Conservation (phyloP, 2,329 filamentous ascomycete genomes). For the Byssochlamys sp. region DNA sequence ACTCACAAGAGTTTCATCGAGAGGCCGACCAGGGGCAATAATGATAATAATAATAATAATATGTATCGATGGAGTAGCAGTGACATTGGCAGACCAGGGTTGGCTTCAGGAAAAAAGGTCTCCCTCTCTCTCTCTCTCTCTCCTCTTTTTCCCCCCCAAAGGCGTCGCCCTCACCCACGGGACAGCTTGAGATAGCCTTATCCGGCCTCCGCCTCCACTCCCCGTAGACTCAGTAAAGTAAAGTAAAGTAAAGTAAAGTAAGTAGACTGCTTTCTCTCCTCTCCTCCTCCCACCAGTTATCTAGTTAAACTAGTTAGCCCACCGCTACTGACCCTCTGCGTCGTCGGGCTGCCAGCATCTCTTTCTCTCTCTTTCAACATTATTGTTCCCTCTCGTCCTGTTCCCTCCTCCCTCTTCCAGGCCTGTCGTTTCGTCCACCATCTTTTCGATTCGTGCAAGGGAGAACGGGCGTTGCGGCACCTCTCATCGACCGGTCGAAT, state of each 20-base stretch:
- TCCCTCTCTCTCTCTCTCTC: too few relatives aligned
- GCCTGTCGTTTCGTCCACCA: not conserved
- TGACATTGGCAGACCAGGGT: not conserved
- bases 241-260: too few relatives aligned
- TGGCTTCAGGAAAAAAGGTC: not conserved
- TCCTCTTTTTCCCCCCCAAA: not conserved
- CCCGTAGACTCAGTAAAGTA: not conserved
- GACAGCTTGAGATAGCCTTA: conserved; percentile 8
- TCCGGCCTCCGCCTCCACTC: conserved; percentile 8
- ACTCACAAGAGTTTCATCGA: not conserved
- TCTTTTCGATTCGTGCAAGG: not conserved
- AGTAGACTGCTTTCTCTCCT: conserved; percentile 3
- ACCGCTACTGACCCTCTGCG: not conserved
- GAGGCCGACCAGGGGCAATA: not conserved
- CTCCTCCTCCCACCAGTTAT: conserved; percentile 3
- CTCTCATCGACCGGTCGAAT: not conserved
- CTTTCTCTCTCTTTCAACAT: not conserved
- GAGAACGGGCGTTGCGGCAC: not conserved
- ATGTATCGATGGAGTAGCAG: not conserved
- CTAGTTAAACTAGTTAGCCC: too few relatives aligned
- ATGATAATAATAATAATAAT: too few relatives aligned
- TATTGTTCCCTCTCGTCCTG: not conserved
- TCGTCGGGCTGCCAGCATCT: not conserved
- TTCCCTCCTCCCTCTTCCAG: not conserved
- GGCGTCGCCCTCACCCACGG: not conserved